Base-by-base conservation (phyloP, 2,329 filamentous ascomycete genomes). In the Zymoseptoria pseudotritici region DNA sequence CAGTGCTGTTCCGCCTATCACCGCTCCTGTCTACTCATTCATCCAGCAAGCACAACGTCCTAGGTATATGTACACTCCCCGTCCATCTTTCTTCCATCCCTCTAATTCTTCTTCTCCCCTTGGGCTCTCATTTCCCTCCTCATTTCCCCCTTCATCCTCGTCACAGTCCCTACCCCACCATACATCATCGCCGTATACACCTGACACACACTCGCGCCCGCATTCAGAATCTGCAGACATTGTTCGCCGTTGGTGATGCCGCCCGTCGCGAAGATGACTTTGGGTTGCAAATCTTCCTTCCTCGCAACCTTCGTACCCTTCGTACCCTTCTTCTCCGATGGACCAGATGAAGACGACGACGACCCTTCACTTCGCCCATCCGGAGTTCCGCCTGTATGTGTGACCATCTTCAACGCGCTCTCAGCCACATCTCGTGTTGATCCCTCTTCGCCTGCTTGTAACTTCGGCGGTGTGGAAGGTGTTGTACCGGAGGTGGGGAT, bases 231-330 rank as follows among this genome's bases (percentile, higher is more conserved):
- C 75, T 89, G 82, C 13, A 90, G 78, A 8, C 91, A 95, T 76
- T 97, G 88, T 64, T 88, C 82, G 4, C 94, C 94, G 65, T 88
- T 93, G 1, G 89, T 94, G 70, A 99, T 93, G 19, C 94, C 94
- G 0, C 94, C 94, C 0, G 91, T 94, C 0, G 93, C 93, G 72
- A 97, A 97, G 62, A 99, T 88, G 56, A 91, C 86, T 76, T 96
- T 96, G 20, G 52, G 22, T 46, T 54, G 46, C 2, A 52, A 42
- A 24, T 50, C 50, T 20, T 58, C 49, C 13, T 46, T 58, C 13
- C 22, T 53, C 6, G 57, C 19, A 17, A 36, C 22, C 11, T 57
- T 57, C 49, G 36, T 50, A n/a, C n/a, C n/a, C n/a, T n/a, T n/a
- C n/a, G n/a, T n/a, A n/a, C n/a, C n/a, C n/a, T 36, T 19, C 59